A percentile compares a stretch with the other conserved stretches of the same genome.
These are phyloP conservation scores for Scleroderma citrinum DNA, from an alignment of 768 basidiomycete genomes.

Conservation along the genomic window DNA sequence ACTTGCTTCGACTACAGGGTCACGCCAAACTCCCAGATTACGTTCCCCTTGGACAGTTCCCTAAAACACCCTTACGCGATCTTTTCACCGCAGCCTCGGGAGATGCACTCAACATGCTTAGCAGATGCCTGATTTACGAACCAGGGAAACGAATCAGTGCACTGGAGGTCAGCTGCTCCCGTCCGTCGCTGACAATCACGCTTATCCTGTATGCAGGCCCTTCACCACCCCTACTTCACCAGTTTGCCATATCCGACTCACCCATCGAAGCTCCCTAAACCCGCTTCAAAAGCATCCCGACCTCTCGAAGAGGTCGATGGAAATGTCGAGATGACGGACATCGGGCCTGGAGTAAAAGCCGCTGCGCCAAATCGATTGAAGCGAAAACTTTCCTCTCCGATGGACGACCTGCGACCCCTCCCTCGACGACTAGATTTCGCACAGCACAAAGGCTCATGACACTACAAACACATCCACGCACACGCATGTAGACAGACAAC, in stretches of 20 bases:
- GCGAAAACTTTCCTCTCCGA: slow-evolving; percentile 59
- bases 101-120: slow-evolving; percentile 79
- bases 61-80: slow-evolving; percentile 73
- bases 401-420: slow-evolving; percentile 49
- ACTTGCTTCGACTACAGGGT: slow-evolving; percentile 46
- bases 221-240: slow-evolving; percentile 84
- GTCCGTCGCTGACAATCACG: background rate
- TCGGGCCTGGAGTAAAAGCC: slow-evolving; percentile 50
- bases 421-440: slow-evolving; percentile 72
- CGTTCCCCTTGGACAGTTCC: slow-evolving; percentile 79
- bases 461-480: slow-evolving; percentile 19
- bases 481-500: background rate
- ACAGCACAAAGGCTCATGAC: slow-evolving; percentile 21
- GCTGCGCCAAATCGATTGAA: slow-evolving; percentile 53
- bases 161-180: slow-evolving; percentile 51
- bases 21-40: slow-evolving; percentile 90
- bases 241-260: slow-evolving; percentile 83
- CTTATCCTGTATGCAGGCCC: slow-evolving; percentile 49
- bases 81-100: slow-evolving; percentile 88
- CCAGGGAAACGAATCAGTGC: slow-evolving; percentile 79
- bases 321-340: slow-evolving; percentile 49
- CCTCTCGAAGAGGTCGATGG: slow-evolving; percentile 77
- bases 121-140: slow-evolving; percentile 77
- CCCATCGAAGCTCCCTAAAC: slow-evolving; percentile 84
- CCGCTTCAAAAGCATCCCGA: slow-evolving; percentile 39